Base-by-base conservation (phyloP, 306 rosid species). In the Albizia julibrissin region DNA sequence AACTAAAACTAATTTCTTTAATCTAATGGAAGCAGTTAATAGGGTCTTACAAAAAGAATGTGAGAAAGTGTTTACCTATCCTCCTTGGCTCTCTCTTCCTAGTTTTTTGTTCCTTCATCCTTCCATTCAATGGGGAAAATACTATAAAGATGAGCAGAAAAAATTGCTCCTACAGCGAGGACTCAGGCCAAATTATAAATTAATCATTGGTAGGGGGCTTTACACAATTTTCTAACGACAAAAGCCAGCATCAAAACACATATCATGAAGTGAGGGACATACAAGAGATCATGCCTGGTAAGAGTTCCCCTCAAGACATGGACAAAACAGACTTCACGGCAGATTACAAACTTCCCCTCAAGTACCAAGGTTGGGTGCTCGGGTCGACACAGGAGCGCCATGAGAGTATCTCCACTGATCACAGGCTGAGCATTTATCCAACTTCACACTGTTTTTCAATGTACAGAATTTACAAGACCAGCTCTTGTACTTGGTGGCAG, bases 321-420 rank as follows among this genome's bases (percentile, higher is more conserved):
- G 71, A 50, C 69, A 61, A 14, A n/a, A 7, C 10, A 29, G 70
- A 75, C 47, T 16, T 76, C 26, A 34, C 31, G 64, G 61, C 19
- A 10, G 39, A 18, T 49, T 73, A 31, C 42, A 27, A 24, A 26
- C 16, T 47, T 27, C 14, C 15, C 44, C 29, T 73, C 77, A 73
- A 49, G 77, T 73, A 64, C 77, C 77, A 29, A 73, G 77, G 64
- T 73, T 31, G n/a, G 77, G 29, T 56, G 85, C 52, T 58, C 2
- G 76, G 71, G 85, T 69, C 27, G 89, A 69, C 39, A 61, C 75
- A 39, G 87, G 91, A 16, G 92, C 78, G 46, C 94, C 92, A 61
- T 76, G 87, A 9, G 97, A 91, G 80, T 88, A 91, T 87, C 98
- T 91, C 97, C 98, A 94, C 73, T 87, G 89, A 80, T 79, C 89